phyloP scores from a whole-genome alignment of 1,284 basidiomycete genomes.

The Mycosarcoma maydis region DNA sequence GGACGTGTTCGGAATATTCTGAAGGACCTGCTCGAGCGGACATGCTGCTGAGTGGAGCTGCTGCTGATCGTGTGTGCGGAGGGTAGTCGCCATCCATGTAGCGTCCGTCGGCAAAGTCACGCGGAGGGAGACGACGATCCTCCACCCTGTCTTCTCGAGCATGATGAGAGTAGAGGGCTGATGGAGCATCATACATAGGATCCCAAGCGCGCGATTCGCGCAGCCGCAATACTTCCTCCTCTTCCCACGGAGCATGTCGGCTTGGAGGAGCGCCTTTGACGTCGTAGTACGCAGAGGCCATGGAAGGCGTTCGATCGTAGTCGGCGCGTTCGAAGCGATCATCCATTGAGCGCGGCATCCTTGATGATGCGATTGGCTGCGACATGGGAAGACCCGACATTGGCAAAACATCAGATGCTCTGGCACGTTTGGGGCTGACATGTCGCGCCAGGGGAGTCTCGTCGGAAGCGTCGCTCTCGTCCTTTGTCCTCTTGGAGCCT shows the following conservation, averaged over 20 bases:
- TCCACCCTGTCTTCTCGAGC: constrained; percentile 6
- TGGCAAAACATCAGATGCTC: constrained; percentile 25
- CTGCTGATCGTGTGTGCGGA: constrained; percentile 6
- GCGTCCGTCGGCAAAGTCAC: constrained; percentile 7
- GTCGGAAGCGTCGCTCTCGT: constrained; percentile 45
- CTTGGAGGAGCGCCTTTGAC: neutral
- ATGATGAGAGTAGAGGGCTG: constrained; percentile 12
- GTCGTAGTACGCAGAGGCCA: constrained; percentile 5
- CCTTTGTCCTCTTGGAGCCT: constrained; percentile 38
- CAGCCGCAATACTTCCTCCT: constrained; percentile 19
- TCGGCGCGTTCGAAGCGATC: constrained; percentile 20
- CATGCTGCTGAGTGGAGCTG: constrained; percentile 6
- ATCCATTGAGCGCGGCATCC: constrained; percentile 19
- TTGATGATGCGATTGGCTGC: constrained; percentile 8
- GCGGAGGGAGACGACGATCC: constrained; percentile 2
- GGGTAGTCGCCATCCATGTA: constrained; percentile 14
- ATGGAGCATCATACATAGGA: constrained; percentile 9
- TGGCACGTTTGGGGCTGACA: constrained; percentile 33
- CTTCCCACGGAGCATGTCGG: constrained; percentile 10
- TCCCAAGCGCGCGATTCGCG: constrained; percentile 13
- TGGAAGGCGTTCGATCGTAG: constrained; percentile 12
- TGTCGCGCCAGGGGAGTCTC: constrained; percentile 12
- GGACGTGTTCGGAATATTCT: constrained; percentile 15
- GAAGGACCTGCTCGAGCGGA: neutral
- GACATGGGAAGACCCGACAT: constrained; percentile 20